Evolutionary conservation across 1,284 basidiomycete species (phyloP).

Genomic region (Boletus semigastroideus): DNA sequence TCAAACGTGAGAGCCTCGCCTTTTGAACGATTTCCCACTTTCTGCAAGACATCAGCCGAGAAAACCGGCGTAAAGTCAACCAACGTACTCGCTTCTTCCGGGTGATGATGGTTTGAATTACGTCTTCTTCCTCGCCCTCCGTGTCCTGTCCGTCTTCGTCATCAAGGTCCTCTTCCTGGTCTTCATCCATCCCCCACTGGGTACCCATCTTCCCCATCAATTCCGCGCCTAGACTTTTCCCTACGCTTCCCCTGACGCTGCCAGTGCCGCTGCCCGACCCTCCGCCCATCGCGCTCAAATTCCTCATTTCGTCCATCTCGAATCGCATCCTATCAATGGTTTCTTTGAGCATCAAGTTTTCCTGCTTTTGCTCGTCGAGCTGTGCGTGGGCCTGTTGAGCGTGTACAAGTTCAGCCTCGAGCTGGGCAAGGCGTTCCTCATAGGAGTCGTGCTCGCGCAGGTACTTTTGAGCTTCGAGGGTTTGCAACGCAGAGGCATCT

Average conservation of each 20-base stretch:
- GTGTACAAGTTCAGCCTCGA: conserved; percentile 65
- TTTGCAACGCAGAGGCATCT: conserved; percentile 57
- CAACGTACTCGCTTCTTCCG: conserved; percentile 66
- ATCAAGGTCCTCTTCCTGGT: conserved; percentile 38
- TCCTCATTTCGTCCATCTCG: conserved; percentile 87
- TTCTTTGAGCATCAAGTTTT: conserved; percentile 88
- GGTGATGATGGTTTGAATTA: conserved; percentile 80
- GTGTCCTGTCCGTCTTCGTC: conserved; percentile 53
- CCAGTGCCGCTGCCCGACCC: conserved; percentile 46
- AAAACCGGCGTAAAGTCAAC: conserved; percentile 3
- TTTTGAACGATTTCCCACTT: conserved; percentile 59
- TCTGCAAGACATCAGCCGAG: conserved; percentile 42
- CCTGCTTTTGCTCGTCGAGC: conserved; percentile 87
- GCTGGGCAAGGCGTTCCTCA: conserved; percentile 61
- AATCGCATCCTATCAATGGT: conserved; percentile 90
- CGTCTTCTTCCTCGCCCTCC: conserved; percentile 69
- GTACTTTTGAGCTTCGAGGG: conserved; percentile 63
- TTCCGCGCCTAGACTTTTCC: conserved; percentile 82
- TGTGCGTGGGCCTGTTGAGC: conserved; percentile 70
- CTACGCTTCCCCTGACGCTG: conserved; percentile 54
- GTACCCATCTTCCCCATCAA: conserved; percentile 58
- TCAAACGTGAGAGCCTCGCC: conserved; percentile 54
- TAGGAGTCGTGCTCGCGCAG: conserved; percentile 63
- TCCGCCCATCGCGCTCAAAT: conserved; percentile 37
- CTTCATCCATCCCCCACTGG: conserved; percentile 42